Base-by-base conservation (phyloP, 305 asterid species). In the Ilex paraguariensis region DNA sequence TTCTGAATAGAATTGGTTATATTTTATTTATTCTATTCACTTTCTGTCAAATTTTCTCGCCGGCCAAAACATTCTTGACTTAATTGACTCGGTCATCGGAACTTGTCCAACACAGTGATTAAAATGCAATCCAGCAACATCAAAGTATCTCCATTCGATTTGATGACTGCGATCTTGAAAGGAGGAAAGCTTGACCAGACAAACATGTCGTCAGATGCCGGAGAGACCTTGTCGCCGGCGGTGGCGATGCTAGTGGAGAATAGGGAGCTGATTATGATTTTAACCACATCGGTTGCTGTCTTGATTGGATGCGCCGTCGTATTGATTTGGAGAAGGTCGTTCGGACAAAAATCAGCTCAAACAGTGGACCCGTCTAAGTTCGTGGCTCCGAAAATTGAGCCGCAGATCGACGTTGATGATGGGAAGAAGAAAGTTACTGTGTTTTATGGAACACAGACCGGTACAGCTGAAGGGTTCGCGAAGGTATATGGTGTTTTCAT, bases 391-490 rank as follows among this genome's bases (percentile, higher is more conserved):
- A 87, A 86, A 81, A 50, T 74, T 53, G 59, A 52, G 60, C 53
- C 39, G 55, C 92, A 82, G 77, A 74, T 80, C 58, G 96, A 87
- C 42, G 75, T 74, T 45, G 97, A 90, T 58, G 97, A 85, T 71
- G 97, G 97, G 54, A 85, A 66, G 75, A 80, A 79, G 80, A 93
- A 75, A 61, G 90, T 93, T 58, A 76, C 97, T 72, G 75, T 93
- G 71, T 86, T 93, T 76, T 93, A 73, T 17, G 99, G 99, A 8
- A 93, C 99, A 7, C 97, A 93, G 78, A 93, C 97, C 56, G 97
- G 99, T 50, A 93, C 99, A 14, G 99, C 99, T 40, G 99, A 93
- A 74, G 96, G 99, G 66, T 93, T 90, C 71, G 97, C 97, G n/a
- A 93, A 93, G 97, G 98, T 89, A 75, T 49, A 52, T 10, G 48